phyloP scores from a whole-genome alignment of 352 stramenopile species.

The Globisporangium okanoganense region DNA sequence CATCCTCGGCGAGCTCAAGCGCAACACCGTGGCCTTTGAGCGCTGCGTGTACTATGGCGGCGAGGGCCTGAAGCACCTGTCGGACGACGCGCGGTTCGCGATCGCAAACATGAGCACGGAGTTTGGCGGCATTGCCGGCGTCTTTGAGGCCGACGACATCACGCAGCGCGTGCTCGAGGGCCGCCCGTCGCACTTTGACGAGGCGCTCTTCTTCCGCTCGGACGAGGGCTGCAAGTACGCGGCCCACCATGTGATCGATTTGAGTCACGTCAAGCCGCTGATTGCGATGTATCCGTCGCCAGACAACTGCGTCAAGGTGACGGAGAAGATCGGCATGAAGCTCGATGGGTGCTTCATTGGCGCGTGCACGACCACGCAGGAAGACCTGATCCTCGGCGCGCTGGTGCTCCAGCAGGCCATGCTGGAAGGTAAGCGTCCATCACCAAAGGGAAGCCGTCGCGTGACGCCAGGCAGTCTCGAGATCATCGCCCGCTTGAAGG shows the following conservation, averaged over 20 bases:
- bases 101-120: constrained; percentile 84
- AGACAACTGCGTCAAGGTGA: constrained; percentile 72
- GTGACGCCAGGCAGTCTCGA: constrained; percentile 77
- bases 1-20: constrained; percentile 75
- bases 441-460: constrained; percentile 44
- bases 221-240: constrained; percentile 71
- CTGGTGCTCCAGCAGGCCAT: constrained; percentile 75
- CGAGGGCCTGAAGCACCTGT: constrained; percentile 52
- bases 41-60: constrained; percentile 77
- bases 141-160: constrained; percentile 75
- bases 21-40: constrained; percentile 81
- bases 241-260: constrained; percentile 69
- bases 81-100: constrained; percentile 77
- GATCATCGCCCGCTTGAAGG: constrained; percentile 59
- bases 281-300: constrained; percentile 77
- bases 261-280: constrained; percentile 50
- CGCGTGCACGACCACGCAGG: constrained; percentile 76
- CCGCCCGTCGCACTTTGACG: constrained; percentile 58
- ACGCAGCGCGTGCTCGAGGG: constrained; percentile 53
- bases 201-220: constrained; percentile 67
- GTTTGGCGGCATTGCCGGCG: constrained; percentile 77
- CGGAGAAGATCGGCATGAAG: constrained; percentile 69
- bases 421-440: constrained; percentile 54
- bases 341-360: constrained; percentile 84
- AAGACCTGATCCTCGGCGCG: constrained; percentile 75